A percentile compares a stretch with the other conserved stretches of the same genome.
Evolutionary conservation across 257 asterid genomes (phyloP).

Genomic region (Nicotiana obtusifolia): DNA sequence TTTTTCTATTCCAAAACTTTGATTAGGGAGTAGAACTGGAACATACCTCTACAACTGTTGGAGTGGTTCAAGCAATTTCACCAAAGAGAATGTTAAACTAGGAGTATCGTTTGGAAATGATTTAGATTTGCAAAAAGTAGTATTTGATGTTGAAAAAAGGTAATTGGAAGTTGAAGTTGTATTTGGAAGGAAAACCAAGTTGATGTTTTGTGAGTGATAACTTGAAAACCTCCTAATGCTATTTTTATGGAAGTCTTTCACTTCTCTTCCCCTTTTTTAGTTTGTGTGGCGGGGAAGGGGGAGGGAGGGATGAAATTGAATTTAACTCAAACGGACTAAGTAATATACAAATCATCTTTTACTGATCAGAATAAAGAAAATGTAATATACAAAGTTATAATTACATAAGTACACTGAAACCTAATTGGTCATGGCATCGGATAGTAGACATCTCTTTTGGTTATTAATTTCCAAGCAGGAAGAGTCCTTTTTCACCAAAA

Average conservation of each 20-base stretch:
- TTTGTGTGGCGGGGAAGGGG: background rate
- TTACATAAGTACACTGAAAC: background rate
- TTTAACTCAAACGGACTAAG: background rate
- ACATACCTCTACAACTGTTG: background rate
- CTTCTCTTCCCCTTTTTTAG: background rate
- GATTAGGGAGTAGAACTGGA: background rate
- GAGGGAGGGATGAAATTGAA: background rate
- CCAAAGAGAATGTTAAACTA: background rate
- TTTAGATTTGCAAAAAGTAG: too few species aligned
- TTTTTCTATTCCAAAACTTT: background rate
- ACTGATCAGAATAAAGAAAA: background rate
- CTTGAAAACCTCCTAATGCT: background rate
- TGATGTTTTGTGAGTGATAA: too few species aligned
- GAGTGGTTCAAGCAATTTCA: background rate
- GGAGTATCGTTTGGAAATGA: background rate
- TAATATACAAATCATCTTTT: background rate
- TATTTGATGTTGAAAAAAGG: too few species aligned
- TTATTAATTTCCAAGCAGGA: conserved; percentile 1
- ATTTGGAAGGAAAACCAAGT: too few species aligned
- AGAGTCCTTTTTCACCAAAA: background rate
- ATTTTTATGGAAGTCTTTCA: background rate
- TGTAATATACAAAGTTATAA: background rate
- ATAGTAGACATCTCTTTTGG: background rate
- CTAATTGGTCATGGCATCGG: background rate
- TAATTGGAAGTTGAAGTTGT: too few species aligned